Evolutionary conservation across 2,329 filamentous ascomycete species (phyloP), one percentile per base, ranked within the genome.

Genomic region (Zymoseptoria ardabiliae): DNA sequence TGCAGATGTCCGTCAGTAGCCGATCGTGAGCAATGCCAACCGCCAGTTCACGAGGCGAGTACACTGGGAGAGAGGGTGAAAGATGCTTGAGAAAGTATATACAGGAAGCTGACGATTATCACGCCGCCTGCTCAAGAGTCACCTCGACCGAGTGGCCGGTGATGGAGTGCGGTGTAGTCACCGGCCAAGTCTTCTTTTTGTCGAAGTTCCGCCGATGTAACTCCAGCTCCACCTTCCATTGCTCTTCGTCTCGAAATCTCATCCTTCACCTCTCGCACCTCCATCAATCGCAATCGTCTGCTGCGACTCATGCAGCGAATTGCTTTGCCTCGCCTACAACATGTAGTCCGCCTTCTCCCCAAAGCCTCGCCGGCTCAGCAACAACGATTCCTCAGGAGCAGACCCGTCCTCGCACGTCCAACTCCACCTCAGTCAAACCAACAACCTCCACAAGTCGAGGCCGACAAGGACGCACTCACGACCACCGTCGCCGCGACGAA

Each of bases 251-350:
- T 22, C 30, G 8, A 53, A 30, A 28, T 8, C 13, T 53, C 22
- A 9, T 25, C 28, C 51, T 28, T 41, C 30, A 13, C 56, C n/a
- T 41, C 28, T 30, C n/a, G n/a, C 21, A 28, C 25, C 25, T 11
- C 28, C 22, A 23, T 53, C 51, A 53, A 19, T 11, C 21, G 28
- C 22, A 23, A 23, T 53, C 21, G 23, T 45, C 35, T 50, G 57
- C 53, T 53, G 55, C 57, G 51, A 61, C 58, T 54, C 57, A 66
- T 66, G 64, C 64, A 65, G 62, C 58, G 58, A 53, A 54, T 56
- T 54, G 35, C 35, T 23, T n/a, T 53, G 20, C 51, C 17, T 28
- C 55, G 56, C 22, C 50, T 61, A 58, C 64, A 62, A 57, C 58
- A 66, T 66, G 64, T 66, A 64, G 62, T 60, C 62, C 57, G 62